These are phyloP conservation scores for Colletotrichum sansevieriae DNA, from an alignment of 2,329 filamentous ascomycete species.

Conservation along the genomic window DNA sequence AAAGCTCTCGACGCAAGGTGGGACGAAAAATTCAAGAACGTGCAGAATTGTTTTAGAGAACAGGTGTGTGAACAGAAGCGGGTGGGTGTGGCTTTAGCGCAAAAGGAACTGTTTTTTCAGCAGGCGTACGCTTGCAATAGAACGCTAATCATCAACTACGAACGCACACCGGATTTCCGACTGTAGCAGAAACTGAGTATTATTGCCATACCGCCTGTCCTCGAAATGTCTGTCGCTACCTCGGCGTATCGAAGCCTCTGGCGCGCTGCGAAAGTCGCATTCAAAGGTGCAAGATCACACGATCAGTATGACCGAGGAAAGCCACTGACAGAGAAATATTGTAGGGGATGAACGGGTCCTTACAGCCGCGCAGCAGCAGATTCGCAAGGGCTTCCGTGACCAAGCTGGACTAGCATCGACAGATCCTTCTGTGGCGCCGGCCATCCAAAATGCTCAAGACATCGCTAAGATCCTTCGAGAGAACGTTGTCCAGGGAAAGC, in stretches of 20 bases:
- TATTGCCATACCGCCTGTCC: not conserved
- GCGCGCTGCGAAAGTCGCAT: conserved; percentile 85
- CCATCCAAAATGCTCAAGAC: conserved; percentile 84
- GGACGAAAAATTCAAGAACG: conserved; percentile 20
- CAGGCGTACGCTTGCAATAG: not conserved
- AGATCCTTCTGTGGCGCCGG: conserved; percentile 70
- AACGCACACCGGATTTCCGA: no score
- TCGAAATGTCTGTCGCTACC: conserved; percentile 70
- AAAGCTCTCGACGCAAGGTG: not conserved
- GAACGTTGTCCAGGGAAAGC: conserved; percentile 89
- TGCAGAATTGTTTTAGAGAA: conserved; percentile 8
- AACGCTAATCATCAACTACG: no score
- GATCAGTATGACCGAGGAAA: not conserved
- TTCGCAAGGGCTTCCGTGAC: conserved; percentile 79
- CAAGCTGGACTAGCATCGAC: conserved; percentile 71
- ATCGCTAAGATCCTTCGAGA: conserved; percentile 83
- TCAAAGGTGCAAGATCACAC: conserved; percentile 72
- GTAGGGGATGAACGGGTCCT: conserved; percentile 79
- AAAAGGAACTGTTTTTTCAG: not conserved
- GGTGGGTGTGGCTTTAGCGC: not conserved
- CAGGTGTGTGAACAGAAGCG: not conserved
- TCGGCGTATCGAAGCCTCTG: conserved; percentile 83
- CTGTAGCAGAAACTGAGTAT: no score
- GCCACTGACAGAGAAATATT: conserved; percentile 10
- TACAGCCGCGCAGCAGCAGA: conserved; percentile 77